phyloP scores from a whole-genome alignment of 2,329 filamentous ascomycete genomes.

The Aspergillus sp. region DNA sequence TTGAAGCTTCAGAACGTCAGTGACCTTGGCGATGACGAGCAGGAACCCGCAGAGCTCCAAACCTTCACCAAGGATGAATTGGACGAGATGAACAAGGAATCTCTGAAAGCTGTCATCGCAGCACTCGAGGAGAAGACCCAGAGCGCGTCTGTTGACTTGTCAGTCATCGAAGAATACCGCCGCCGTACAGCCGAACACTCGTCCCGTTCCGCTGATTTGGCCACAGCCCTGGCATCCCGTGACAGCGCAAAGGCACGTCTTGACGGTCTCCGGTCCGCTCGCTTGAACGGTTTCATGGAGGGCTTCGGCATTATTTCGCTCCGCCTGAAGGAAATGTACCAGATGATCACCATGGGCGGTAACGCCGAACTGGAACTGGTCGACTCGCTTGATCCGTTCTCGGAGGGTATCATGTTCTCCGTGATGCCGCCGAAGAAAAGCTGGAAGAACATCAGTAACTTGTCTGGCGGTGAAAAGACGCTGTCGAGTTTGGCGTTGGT shows the following conservation, averaged over 20 bases:
- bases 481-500: constrained; percentile 86
- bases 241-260: constrained; percentile 87
- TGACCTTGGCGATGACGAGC: constrained; percentile 58
- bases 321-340: constrained; percentile 98
- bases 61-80: constrained; percentile 69
- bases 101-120: constrained; percentile 59
- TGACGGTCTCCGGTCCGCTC: constrained; percentile 82
- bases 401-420: constrained; percentile 90
- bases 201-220: constrained; percentile 74
- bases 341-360: constrained; percentile 99
- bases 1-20: constrained; percentile 74
- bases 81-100: constrained; percentile 55
- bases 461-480: constrained; percentile 96
- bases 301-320: constrained; percentile 92
- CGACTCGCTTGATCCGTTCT: constrained; percentile 92
- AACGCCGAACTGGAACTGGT: constrained; percentile 97
- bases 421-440: constrained; percentile 99
- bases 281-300: constrained; percentile 96
- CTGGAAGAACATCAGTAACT: constrained; percentile 98
- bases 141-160: constrained; percentile 78
- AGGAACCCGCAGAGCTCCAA: constrained; percentile 51
- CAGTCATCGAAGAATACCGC: constrained; percentile 82
- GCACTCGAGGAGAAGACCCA: constrained; percentile 68
- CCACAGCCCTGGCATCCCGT: constrained; percentile 66
- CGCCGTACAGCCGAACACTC: constrained; percentile 77